Conservation (phyloP, 148 eudicot genomes). For the Rhododendron ferrugineum region DNA sequence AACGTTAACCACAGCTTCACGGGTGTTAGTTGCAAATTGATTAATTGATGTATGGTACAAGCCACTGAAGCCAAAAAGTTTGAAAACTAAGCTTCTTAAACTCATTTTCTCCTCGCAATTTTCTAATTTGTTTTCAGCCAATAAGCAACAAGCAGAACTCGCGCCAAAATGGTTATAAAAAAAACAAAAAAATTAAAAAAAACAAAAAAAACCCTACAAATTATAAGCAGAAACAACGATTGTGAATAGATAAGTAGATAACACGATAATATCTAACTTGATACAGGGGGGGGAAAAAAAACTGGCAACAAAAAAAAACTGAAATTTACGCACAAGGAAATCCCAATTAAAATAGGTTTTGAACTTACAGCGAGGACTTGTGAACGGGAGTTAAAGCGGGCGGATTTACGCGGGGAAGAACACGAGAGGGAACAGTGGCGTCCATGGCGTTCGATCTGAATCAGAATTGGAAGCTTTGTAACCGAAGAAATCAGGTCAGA, state of each 20-base stretch:
- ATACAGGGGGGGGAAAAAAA: no score
- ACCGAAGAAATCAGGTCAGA: background rate
- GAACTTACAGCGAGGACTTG: background rate
- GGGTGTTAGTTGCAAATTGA: background rate
- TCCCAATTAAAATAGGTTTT: background rate
- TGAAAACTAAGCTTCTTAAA: background rate
- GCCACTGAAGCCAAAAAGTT: background rate
- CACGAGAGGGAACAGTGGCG: constrained; percentile 21
- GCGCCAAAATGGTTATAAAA: background rate
- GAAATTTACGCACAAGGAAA: background rate
- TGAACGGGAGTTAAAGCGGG: background rate
- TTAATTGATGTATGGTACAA: background rate
- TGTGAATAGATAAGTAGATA: no score
- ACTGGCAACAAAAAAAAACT: no score
- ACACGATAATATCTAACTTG: no score
- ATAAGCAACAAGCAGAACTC: background rate
- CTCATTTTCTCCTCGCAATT: background rate
- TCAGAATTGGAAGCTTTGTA: background rate
- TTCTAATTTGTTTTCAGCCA: background rate
- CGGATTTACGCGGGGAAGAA: constrained; percentile 18
- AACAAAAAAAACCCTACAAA: no score
- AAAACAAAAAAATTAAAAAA: no score
- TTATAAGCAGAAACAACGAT: no score
- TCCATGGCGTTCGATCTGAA: constrained; percentile 29
- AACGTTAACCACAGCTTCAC: background rate